Percentiles rank a stretch among this genome's conserved stretches.
phyloP scores from a whole-genome alignment of 495 filamentous ascomycete species.

The Lindgomyces ingoldianus region DNA sequence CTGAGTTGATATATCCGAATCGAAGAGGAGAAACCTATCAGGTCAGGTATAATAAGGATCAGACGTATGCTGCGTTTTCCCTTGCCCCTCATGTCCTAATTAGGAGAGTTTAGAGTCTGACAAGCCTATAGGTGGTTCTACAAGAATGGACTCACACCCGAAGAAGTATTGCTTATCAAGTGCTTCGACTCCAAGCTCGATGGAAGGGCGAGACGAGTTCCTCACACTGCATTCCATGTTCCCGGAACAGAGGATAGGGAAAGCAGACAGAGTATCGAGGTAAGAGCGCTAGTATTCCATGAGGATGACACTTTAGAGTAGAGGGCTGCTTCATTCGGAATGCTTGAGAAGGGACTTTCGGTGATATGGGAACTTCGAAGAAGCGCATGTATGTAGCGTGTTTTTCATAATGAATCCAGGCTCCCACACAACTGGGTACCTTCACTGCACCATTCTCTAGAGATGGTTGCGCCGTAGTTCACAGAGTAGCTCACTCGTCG shows the following conservation, averaged over 20 bases:
- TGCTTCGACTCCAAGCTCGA: conserved; percentile 68
- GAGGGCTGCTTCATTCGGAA: background rate
- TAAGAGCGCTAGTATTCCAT: conserved; percentile 60
- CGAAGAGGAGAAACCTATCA: conserved; percentile 35
- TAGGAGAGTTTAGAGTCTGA: too few species aligned
- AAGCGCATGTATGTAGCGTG: too few species aligned
- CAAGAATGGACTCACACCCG: conserved; percentile 51
- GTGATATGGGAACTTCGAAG: too few species aligned
- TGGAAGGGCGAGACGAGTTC: conserved; percentile 55
- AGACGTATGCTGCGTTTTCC: conserved; percentile 10
- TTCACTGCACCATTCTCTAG: too few species aligned
- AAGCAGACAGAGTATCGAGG: conserved; percentile 65
- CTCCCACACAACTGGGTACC: too few species aligned
- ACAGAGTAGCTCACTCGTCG: too few species aligned
- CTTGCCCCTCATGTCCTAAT: background rate
- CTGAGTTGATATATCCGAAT: conserved; percentile 37
- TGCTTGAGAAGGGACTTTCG: too few species aligned
- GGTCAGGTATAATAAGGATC: conserved; percentile 27
- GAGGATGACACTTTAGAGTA: conserved; percentile 50
- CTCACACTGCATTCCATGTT: conserved; percentile 66
- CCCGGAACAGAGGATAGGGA: conserved; percentile 52
- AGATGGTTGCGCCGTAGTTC: too few species aligned
- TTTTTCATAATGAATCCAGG: too few species aligned
- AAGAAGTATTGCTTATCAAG: conserved; percentile 67
- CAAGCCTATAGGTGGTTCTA: conserved; percentile 39